Evolutionary conservation across 352 stramenopile genomes (phyloP), one percentile per base, ranked within the genome.

Genomic region (Aphanomyces cochlioides): DNA sequence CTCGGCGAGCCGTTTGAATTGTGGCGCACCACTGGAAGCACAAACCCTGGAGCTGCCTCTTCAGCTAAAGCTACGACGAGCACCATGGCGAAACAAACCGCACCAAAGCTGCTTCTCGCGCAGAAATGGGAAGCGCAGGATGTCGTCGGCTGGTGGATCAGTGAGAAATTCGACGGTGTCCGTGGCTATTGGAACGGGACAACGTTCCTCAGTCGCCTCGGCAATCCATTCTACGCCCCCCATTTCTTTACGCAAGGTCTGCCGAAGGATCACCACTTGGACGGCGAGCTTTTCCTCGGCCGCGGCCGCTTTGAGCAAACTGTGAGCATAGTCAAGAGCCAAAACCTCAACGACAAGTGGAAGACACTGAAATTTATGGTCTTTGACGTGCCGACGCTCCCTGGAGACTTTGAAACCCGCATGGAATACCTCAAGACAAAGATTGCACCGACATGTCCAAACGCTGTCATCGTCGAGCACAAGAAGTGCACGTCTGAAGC

Each of bases 131-230:
- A 92, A 17, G 78, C 78, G 3, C 60, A 91, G 56, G 70, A 89
- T 56, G 79, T 81, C 0, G 72, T 79, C 2, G 68, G 69, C 36
- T 92, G 85, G 85, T 89, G 79, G 79, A 85, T 92, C 53, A 90
- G 80, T 54, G 85, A 92, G 65, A 92, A 92, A 67, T 67, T 92
- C 34, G 85, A 92, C 50, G 85, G 85, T 17, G 79, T 92, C 37
- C 83, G 85, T 15, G 83, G 82, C 15, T 88, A 75, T 66, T 89
- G 84, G 83, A 71, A 88, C 66, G 81, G 79, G 2, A 69, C 72
- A 28, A 80, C 83, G 54, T 90, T 90, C 61, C 73, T 89, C 3
- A 89, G 80, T 5, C 80, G 85, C 2, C 67, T 86, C 10, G 82
- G 84, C 3, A 91, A 92, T 36, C 73, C 81, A 43, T 91, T 88